Evolutionary conservation across 345 rosid genomes (phyloP), one percentile per base, ranked within the genome.

Genomic region (Pistacia integerrima): DNA sequence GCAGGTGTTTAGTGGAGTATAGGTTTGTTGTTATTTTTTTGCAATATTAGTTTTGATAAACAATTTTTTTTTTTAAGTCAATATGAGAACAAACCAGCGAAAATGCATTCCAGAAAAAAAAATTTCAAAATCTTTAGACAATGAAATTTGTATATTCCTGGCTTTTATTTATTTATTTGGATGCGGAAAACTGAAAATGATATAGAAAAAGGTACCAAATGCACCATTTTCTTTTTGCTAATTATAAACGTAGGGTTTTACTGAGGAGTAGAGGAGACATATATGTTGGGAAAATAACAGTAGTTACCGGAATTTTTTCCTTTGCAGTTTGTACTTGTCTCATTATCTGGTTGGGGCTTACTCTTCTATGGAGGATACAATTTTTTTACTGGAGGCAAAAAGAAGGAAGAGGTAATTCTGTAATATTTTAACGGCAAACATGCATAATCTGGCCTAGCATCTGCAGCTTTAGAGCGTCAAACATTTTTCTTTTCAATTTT

Each of bases 311-410:
- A 41, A 41, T 38, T 35, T 46, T 70, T 41, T 74, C 5, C 74
- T 79, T 36, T 77, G 83, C 90, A 91, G 93, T 91, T 90, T 79
- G 93, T 91, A 67, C 85, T 91, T 28, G 84, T 87, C 46, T 91
- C 93, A 13, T 82, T 90, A 18, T 76, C 93, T 60, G 93, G 91
- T 17, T 88, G 93, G 92, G 92, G 89, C 49, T 70, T 83, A 55
- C 80, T 87, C 64, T n/a, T 88, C 87, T 87, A 57, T 84, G 74
- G 89, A 48, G 87, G 85, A 41, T 91, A 85, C 88, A 88, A 88
- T 79, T 78, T 84, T 69, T 80, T 82, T 73, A 73, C 88, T 3
- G 59, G 85, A 30, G 93, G 89, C 62, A 78, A 81, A 57, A 80
- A 83, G 80, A 78, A 82, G 54, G 88, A 83, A 67, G 90, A 91